phyloP scores from a whole-genome alignment of 129 eudicot species.

The Erigeron canadensis region DNA sequence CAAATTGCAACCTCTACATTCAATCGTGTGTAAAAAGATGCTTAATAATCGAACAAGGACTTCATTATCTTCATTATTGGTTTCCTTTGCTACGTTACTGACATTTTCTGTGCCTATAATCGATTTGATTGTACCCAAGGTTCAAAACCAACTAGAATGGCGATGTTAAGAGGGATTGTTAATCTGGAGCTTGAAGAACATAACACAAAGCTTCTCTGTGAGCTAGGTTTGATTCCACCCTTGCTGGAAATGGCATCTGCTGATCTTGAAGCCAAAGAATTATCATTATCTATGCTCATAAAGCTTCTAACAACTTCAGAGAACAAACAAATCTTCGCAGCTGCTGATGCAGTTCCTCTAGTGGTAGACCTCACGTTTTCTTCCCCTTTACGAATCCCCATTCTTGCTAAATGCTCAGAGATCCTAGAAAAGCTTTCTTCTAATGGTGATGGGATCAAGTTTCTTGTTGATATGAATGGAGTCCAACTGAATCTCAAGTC shows the following conservation, averaged over 20 bases:
- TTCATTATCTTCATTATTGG: neutral
- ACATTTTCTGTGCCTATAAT: neutral
- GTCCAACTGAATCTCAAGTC: slow-evolving; percentile 36
- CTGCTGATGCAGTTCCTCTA: slow-evolving; percentile 49
- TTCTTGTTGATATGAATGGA: slow-evolving; percentile 42
- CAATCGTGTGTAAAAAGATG: neutral
- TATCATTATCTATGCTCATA: slow-evolving; percentile 46
- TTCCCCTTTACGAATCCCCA: slow-evolving; percentile 26
- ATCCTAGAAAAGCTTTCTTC: slow-evolving; percentile 57
- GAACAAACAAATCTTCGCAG: slow-evolving; percentile 46
- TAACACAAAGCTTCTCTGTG: slow-evolving; percentile 42
- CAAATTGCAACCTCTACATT: neutral
- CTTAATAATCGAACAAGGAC: neutral
- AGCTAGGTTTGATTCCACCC: slow-evolving; percentile 50
- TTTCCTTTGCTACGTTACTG: neutral
- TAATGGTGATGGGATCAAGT: slow-evolving; percentile 57
- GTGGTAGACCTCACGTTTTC: slow-evolving; percentile 38
- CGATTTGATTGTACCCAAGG: slow-evolving; percentile 35
- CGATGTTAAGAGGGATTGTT: slow-evolving; percentile 43
- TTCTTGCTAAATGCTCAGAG: slow-evolving; percentile 51
- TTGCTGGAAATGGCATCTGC: slow-evolving; percentile 59
- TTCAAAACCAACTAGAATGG: slow-evolving; percentile 36
- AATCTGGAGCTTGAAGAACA: slow-evolving; percentile 44
- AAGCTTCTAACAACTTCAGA: slow-evolving; percentile 41
- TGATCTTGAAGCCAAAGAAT: slow-evolving; percentile 56